These are phyloP conservation scores for Diaporthe sp. DNA, from an alignment of 2,329 filamentous ascomycete species.

Conservation along the genomic window DNA sequence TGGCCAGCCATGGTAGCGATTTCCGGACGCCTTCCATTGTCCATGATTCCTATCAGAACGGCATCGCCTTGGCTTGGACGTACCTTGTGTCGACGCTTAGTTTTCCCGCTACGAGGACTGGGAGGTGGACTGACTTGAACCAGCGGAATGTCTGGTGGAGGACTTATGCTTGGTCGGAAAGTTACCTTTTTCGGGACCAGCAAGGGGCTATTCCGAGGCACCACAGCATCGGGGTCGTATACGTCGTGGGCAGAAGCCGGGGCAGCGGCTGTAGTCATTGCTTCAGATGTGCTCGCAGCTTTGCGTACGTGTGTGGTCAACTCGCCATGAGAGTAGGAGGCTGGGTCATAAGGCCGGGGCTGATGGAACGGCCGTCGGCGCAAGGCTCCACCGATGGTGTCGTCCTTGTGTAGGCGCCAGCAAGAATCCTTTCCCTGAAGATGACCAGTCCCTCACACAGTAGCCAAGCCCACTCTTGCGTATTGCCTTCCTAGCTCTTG, in stretches of 20 bases:
- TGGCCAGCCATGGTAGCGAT: constrained; percentile 71
- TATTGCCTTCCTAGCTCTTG: constrained; percentile 29
- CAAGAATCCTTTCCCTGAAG: background rate
- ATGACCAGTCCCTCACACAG: background rate
- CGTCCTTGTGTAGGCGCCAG: constrained; percentile 5
- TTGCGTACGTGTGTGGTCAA: constrained; percentile 49
- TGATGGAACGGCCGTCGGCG: constrained; percentile 34
- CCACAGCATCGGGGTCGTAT: constrained; percentile 61
- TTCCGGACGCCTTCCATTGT: constrained; percentile 74
- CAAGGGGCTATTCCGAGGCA: constrained; percentile 57
- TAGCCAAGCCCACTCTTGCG: background rate
- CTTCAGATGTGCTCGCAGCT: constrained; percentile 50
- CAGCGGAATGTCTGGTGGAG: constrained; percentile 60
- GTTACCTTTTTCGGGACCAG: constrained; percentile 57
- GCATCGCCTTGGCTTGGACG: constrained; percentile 73
- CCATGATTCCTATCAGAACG: constrained; percentile 76
- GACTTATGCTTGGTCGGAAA: constrained; percentile 65
- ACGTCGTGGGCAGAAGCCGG: constrained; percentile 54
- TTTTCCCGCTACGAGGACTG: constrained; percentile 59
- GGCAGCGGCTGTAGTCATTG: constrained; percentile 57
- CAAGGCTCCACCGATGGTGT: constrained; percentile 23
- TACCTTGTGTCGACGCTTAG: constrained; percentile 68
- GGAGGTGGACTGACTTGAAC: constrained; percentile 60
- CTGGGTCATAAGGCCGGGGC: constrained; percentile 28
- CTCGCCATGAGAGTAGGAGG: constrained; percentile 49